These are phyloP conservation scores for Suillus placidus DNA, from an alignment of 768 basidiomycete species.

Conservation along the genomic window DNA sequence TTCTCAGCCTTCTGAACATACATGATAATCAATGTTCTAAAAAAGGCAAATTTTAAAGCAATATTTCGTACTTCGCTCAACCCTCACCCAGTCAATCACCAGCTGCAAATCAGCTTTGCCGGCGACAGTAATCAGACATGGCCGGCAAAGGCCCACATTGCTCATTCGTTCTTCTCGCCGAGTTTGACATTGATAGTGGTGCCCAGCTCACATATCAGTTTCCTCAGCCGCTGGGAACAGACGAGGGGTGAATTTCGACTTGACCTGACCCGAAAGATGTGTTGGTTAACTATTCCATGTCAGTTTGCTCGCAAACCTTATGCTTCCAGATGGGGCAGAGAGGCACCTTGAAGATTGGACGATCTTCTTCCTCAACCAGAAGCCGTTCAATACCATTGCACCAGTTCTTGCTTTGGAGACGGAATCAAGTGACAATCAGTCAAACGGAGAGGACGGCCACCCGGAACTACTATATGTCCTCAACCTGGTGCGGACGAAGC, in stretches of 20 bases:
- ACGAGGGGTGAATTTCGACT: slow-evolving; percentile 75
- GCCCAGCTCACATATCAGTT: slow-evolving; percentile 95
- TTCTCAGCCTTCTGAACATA: background rate
- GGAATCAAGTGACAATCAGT: slow-evolving; percentile 33
- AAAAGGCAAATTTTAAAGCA: background rate
- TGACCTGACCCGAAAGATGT: slow-evolving; percentile 5
- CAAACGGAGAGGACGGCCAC: slow-evolving; percentile 28
- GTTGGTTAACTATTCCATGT: slow-evolving; percentile 7
- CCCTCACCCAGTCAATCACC: background rate
- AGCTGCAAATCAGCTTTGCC: background rate
- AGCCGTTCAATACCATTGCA: slow-evolving; percentile 82
- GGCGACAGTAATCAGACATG: slow-evolving; percentile 39
- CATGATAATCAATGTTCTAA: background rate
- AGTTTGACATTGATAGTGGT: slow-evolving; percentile 96
- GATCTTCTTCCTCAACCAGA: slow-evolving; percentile 97
- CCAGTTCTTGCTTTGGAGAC: slow-evolving; percentile 78
- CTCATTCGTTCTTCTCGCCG: slow-evolving; percentile 94
- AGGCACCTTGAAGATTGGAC: slow-evolving; percentile 97
- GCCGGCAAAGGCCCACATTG: slow-evolving; percentile 72
- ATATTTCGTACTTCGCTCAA: background rate
- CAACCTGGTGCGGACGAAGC: slow-evolving; percentile 89
- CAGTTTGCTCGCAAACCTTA: slow-evolving; percentile 92
- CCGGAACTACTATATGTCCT: slow-evolving; percentile 80
- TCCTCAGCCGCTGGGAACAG: slow-evolving; percentile 90
- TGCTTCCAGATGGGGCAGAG: slow-evolving; percentile 99